Conservation (phyloP, 345 rosid species). For the Microcos paniculata region DNA sequence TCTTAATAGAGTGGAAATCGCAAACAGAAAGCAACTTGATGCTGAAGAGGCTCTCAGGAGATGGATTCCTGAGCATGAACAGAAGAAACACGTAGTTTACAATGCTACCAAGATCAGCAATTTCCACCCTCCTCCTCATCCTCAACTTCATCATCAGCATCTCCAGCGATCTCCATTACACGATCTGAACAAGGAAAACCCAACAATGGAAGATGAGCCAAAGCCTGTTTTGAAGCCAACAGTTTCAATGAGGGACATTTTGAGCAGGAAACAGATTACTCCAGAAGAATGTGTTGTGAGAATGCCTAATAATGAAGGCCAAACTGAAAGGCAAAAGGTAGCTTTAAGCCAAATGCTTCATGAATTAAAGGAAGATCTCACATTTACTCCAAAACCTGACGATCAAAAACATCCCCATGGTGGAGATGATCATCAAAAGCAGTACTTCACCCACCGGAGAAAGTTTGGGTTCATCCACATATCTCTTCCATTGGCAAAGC, state of each 20-base stretch:
- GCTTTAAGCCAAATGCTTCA: constrained; percentile 89
- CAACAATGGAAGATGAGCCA: constrained; percentile 25
- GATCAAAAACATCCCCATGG: constrained; percentile 35
- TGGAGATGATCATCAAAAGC: constrained; percentile 40
- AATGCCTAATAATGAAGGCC: constrained; percentile 35
- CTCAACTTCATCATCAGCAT: constrained; percentile 14
- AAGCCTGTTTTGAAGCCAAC: constrained; percentile 63
- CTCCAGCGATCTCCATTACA: constrained; percentile 35
- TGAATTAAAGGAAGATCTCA: constrained; percentile 66
- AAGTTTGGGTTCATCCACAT: constrained; percentile 89
- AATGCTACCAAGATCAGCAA: constrained; percentile 31
- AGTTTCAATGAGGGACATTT: constrained; percentile 92
- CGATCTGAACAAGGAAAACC: constrained; percentile 30
- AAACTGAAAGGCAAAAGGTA: constrained; percentile 53
- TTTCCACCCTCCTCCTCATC: constrained; percentile 39
- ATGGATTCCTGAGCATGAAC: constrained; percentile 56
- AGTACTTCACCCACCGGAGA: constrained; percentile 56
- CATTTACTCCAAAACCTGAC: constrained; percentile 44
- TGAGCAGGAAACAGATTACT: constrained; percentile 69
- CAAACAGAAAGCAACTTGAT: constrained; percentile 69
- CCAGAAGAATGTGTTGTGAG: constrained; percentile 44
- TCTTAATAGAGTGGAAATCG: constrained; percentile 63
- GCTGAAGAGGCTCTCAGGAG: constrained; percentile 72
- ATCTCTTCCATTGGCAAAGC: constrained; percentile 70
- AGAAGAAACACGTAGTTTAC: constrained; percentile 32